These are phyloP conservation scores for Arabidopsis suecica DNA, from an alignment of 345 rosid genomes.

Conservation along the genomic window DNA sequence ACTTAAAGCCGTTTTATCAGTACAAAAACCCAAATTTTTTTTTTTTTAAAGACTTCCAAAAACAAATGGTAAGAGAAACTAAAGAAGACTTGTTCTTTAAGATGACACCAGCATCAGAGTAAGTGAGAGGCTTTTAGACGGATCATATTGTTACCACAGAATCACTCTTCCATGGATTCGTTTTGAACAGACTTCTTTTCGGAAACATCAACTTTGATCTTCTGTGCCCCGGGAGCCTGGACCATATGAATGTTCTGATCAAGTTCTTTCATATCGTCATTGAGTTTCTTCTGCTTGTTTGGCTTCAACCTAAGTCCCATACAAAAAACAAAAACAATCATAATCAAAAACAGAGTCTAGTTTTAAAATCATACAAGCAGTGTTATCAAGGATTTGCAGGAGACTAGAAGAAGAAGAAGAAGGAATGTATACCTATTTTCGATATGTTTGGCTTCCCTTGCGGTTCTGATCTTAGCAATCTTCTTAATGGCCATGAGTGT, in stretches of 20 bases:
- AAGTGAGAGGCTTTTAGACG: conserved; percentile 2
- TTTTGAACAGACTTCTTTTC: conserved; percentile 52
- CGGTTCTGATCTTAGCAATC: conserved; percentile 76
- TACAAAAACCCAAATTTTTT: conserved; percentile 6
- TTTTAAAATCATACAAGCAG: not conserved
- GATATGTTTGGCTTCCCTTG: conserved; percentile 62
- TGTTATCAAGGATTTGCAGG: not conserved
- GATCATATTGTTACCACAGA: conserved; percentile 6
- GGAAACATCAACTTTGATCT: conserved; percentile 63
- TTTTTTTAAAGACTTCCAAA: not conserved
- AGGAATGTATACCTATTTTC: conserved; percentile 51
- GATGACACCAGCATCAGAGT: not conserved
- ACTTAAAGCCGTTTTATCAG: not conserved
- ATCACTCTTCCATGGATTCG: conserved; percentile 81
- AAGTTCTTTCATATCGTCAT: conserved; percentile 52
- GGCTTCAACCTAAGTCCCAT: conserved; percentile 61
- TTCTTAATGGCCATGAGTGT: conserved; percentile 87
- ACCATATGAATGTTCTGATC: conserved; percentile 49
- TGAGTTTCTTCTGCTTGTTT: conserved; percentile 51
- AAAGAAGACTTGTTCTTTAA: not conserved
- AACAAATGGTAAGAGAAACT: not conserved
- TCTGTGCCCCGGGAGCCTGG: conserved; percentile 50
- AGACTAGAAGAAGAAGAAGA: not conserved
- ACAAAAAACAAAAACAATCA: not conserved
- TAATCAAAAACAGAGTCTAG: not conserved